Evolutionary conservation across 2,329 filamentous ascomycete species (phyloP).

Genomic region (Aspergillus piperis): DNA sequence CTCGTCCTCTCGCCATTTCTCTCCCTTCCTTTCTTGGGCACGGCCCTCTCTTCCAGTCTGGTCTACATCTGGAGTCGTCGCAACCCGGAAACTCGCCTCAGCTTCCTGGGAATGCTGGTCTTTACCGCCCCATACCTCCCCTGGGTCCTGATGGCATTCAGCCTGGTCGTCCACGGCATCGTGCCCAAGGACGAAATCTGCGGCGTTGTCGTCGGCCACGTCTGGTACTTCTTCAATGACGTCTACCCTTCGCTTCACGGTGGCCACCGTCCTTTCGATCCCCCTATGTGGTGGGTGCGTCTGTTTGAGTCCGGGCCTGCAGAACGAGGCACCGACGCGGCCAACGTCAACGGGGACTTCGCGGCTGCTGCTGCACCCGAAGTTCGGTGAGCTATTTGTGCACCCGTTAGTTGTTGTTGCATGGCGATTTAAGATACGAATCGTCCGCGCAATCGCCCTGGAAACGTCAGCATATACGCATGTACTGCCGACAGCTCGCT

Average conservation of each 20-base stretch:
- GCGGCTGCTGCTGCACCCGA: slow-evolving; percentile 37
- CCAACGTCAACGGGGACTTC: slow-evolving; percentile 35
- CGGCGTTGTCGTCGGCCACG: slow-evolving; percentile 89
- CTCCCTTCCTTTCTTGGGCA: slow-evolving; percentile 91
- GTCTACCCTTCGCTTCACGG: slow-evolving; percentile 91
- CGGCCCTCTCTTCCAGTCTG: slow-evolving; percentile 84
- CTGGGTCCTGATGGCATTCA: slow-evolving; percentile 94
- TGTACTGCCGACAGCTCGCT: neutral
- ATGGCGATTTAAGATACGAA: neutral
- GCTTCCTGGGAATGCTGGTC: slow-evolving; percentile 82
- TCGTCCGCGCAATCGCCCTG: neutral
- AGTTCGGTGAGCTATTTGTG: slow-evolving; percentile 28
- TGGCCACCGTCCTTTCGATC: slow-evolving; percentile 81
- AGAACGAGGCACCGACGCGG: slow-evolving; percentile 24
- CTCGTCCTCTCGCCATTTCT: slow-evolving; percentile 82
- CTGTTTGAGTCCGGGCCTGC: slow-evolving; percentile 62
- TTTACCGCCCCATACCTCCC: slow-evolving; percentile 94
- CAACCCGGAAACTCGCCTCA: slow-evolving; percentile 88
- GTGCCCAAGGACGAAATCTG: slow-evolving; percentile 96
- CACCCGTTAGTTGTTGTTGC: neutral
- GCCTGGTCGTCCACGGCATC: slow-evolving; percentile 82
- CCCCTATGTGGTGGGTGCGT: slow-evolving; percentile 85
- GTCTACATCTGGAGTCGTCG: slow-evolving; percentile 98
- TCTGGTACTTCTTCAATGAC: slow-evolving; percentile 98
- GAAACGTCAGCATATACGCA: neutral